Evolutionary conservation across 192 early-diverging fungal species (phyloP).

Genomic region (Chytriomyces sp.): DNA sequence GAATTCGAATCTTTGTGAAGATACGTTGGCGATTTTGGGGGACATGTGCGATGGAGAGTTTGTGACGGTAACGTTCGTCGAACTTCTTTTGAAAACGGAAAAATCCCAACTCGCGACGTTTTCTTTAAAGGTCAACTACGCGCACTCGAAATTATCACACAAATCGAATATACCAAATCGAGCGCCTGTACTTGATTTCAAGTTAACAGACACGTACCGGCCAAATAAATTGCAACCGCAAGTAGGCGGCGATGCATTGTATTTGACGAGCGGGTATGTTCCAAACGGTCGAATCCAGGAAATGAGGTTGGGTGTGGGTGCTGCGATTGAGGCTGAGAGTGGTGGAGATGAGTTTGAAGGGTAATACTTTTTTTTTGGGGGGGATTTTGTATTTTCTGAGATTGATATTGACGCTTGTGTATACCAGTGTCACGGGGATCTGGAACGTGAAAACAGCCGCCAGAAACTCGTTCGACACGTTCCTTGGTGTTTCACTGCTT

Average conservation of each 20-base stretch:
- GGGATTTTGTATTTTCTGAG: too few species aligned
- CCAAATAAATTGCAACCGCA: conserved; percentile 32
- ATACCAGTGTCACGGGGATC: conserved; percentile 32
- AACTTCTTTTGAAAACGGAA: neutral
- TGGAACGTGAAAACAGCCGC: conserved; percentile 35
- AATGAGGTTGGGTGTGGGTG: conserved; percentile 29
- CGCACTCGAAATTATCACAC: too few species aligned
- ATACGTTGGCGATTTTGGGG: conserved; percentile 34
- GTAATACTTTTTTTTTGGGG: conserved; percentile 8
- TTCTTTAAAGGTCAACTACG: too few species aligned
- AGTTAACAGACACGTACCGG: too few species aligned
- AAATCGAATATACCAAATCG: too few species aligned
- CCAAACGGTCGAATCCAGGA: conserved; percentile 28
- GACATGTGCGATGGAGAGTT: conserved; percentile 52
- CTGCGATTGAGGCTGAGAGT: conserved; percentile 11
- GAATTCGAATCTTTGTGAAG: neutral
- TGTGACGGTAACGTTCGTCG: conserved; percentile 25
- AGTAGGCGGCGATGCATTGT: conserved; percentile 37
- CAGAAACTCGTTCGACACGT: conserved; percentile 25
- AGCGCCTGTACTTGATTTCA: conserved; percentile 49
- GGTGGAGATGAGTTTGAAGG: conserved; percentile 30
- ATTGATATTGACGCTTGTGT: too few species aligned
- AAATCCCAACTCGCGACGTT: neutral
- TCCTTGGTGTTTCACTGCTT: conserved; percentile 37
- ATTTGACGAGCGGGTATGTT: conserved; percentile 35